Evolutionary conservation across 805 yeast genomes (phyloP), one percentile per base, ranked within the genome.

Genomic region (baker's yeast (Saccharomyces cerevisiae)): DNA sequence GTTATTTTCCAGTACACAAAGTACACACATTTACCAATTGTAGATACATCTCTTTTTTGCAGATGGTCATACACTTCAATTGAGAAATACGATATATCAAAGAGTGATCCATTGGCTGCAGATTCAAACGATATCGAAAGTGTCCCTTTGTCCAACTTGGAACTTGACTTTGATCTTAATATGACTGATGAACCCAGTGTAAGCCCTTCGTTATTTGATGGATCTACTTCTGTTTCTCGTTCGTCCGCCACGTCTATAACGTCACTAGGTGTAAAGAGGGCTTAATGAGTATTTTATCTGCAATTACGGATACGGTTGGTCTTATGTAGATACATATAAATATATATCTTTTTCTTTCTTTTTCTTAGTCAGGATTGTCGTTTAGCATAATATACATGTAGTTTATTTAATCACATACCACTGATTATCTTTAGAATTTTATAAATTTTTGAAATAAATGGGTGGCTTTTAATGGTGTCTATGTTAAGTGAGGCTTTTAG

Each of bases 1-100:
- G 69, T 79, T 14, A 83, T 87, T 31, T 91, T 89, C 70, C 77
- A 79, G 57, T 79, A 83, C 61, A 82, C 89, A 52, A 84, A 83
- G 66, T 82, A 84, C 63, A 79, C 76, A 21, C 81, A 78, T 59
- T 73, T 91, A 64, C 97, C 98, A 6, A 64, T 78, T 13, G 73
- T 74, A 31, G 80, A 78, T 50, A 66, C 68, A n/a, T 69, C 65
- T 47, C 75, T 78, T 53, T 84, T 80, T 62, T 84, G 88, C 64
- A 80, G 92, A 56, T 85, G 89, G 85, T 81, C 87, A 11, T 85
- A 85, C 65, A 63, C 76, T 3, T 65, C 69, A 10, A 63, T 79
- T 41, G 73, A 67, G 43, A 70, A 63, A 52, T 64, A 64, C 43
- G 72, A 73, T 57, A 58, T 73, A 26, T 53, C 46, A 17, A 60